phyloP scores from a whole-genome alignment of 345 rosid genomes.

The Iberis pinnata region DNA sequence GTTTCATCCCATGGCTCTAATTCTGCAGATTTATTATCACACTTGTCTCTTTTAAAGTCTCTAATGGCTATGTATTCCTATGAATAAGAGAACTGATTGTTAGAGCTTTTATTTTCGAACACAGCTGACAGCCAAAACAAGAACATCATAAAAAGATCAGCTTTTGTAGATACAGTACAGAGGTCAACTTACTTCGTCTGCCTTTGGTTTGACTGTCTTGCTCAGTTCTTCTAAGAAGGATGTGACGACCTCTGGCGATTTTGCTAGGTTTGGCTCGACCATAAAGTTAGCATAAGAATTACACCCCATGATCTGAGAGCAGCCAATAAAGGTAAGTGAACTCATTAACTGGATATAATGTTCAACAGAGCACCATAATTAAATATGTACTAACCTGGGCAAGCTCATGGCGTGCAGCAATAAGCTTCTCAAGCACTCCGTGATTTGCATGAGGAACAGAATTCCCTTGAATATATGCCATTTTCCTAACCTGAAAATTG shows the following conservation, averaged over 20 bases:
- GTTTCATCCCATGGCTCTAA: conserved; percentile 97
- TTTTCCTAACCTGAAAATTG: conserved; percentile 63
- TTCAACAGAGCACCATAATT: too few relatives aligned
- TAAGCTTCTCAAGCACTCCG: conserved; percentile 65
- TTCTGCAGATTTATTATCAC: conserved; percentile 45
- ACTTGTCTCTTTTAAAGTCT: conserved; percentile 54
- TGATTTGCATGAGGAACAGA: conserved; percentile 71
- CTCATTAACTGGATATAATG: too few relatives aligned
- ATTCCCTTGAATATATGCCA: conserved; percentile 66
- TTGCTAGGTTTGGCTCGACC: conserved; percentile 67
- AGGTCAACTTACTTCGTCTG: conserved; percentile 54
- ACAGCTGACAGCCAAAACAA: too few relatives aligned
- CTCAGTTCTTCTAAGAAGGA: conserved; percentile 83
- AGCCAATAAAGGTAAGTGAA: neutral
- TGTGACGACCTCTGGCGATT: conserved; percentile 65
- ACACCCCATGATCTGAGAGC: conserved; percentile 60
- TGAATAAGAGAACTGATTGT: conserved; percentile 17
- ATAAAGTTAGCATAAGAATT: conserved; percentile 70
- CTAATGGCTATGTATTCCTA: conserved; percentile 66
- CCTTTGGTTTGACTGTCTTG: conserved; percentile 59
- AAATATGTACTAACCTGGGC: conserved; percentile 53
- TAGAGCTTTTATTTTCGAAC: conserved; percentile 3
- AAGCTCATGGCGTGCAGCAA: conserved; percentile 75
- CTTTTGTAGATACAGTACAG: neutral
- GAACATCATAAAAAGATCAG: conserved; percentile 2